phyloP scores from a whole-genome alignment of 2,329 filamentous ascomycete species.

The Aspergillus versicolor region DNA sequence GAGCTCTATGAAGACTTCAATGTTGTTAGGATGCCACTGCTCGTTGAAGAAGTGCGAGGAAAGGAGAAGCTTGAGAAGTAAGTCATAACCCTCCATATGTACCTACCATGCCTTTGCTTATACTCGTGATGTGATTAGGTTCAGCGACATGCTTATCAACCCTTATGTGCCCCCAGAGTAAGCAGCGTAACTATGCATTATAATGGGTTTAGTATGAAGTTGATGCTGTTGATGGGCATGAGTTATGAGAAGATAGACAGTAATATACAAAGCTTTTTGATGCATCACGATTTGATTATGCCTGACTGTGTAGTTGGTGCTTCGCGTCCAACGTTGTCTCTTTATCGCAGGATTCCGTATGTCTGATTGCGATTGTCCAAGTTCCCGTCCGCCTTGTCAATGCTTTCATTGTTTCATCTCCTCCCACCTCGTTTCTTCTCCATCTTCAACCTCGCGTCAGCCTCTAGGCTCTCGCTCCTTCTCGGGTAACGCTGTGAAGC shows the following conservation, averaged over 20 bases:
- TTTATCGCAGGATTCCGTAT: not conserved
- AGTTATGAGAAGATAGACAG: conserved; percentile 42
- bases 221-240: conserved; percentile 25
- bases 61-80: conserved; percentile 89
- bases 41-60: conserved; percentile 93
- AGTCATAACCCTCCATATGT: conserved; percentile 20
- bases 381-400: not conserved
- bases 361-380: not conserved
- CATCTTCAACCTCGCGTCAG: not conserved
- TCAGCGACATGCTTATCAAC: conserved; percentile 51
- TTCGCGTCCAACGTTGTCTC: not conserved
- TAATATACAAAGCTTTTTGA: conserved; percentile 28
- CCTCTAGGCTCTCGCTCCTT: not conserved
- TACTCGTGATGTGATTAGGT: conserved; percentile 32
- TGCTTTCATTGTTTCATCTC: not conserved
- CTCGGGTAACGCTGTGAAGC: too few species aligned
- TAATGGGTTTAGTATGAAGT: conserved; percentile 15
- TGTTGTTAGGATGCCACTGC: conserved; percentile 94
- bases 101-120: conserved; percentile 4
- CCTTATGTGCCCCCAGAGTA: conserved; percentile 49
- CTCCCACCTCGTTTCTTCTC: not conserved
- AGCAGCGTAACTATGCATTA: conserved; percentile 18
- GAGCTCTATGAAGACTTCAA: conserved; percentile 99
- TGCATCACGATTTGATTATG: conserved; percentile 8
- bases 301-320: not conserved